Conservation (phyloP, 2,329 filamentous ascomycete species). For the Beauveria brongniartii region DNA sequence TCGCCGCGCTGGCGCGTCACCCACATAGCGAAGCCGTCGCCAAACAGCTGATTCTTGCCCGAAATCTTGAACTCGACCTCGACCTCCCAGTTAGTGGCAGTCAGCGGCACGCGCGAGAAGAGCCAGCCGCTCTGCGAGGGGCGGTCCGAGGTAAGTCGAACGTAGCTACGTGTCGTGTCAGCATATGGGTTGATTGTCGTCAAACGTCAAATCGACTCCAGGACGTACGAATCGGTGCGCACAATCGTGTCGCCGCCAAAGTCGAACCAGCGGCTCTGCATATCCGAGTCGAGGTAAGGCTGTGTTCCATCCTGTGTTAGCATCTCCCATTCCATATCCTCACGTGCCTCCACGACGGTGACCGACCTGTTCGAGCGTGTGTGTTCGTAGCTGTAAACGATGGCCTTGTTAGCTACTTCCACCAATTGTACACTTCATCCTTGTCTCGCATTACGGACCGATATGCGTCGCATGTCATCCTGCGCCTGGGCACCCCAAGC, state of each 20-base stretch:
- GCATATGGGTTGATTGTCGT: neutral
- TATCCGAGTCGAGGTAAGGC: slow-evolving; percentile 96
- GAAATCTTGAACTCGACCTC: slow-evolving; percentile 93
- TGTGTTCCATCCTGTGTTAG: slow-evolving; percentile 30
- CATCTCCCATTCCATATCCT: slow-evolving; percentile 11
- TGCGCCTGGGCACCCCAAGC: slow-evolving; percentile 42
- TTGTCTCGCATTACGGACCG: slow-evolving; percentile 27
- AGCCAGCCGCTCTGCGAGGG: slow-evolving; percentile 89
- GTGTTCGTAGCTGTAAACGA: slow-evolving; percentile 65
- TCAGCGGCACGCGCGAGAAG: slow-evolving; percentile 88
- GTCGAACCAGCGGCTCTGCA: slow-evolving; percentile 98
- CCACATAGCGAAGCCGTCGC: slow-evolving; percentile 97
- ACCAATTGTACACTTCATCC: neutral
- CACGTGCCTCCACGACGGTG: slow-evolving; percentile 17
- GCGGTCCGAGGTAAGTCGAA: slow-evolving; percentile 84
- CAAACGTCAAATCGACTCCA: neutral
- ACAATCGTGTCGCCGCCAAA: slow-evolving; percentile 94
- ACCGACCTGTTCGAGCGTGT: slow-evolving; percentile 72
- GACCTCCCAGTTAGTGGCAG: slow-evolving; percentile 98
- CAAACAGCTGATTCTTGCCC: slow-evolving; percentile 81
- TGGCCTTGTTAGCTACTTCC: slow-evolving; percentile 16
- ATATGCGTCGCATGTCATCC: slow-evolving; percentile 46
- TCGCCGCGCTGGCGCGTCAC: slow-evolving; percentile 85
- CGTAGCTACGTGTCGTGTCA: slow-evolving; percentile 52
- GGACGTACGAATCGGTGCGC: slow-evolving; percentile 56